Base-by-base conservation (phyloP, 192 early-diverging fungal species). In the Rhizophagus sp. region DNA sequence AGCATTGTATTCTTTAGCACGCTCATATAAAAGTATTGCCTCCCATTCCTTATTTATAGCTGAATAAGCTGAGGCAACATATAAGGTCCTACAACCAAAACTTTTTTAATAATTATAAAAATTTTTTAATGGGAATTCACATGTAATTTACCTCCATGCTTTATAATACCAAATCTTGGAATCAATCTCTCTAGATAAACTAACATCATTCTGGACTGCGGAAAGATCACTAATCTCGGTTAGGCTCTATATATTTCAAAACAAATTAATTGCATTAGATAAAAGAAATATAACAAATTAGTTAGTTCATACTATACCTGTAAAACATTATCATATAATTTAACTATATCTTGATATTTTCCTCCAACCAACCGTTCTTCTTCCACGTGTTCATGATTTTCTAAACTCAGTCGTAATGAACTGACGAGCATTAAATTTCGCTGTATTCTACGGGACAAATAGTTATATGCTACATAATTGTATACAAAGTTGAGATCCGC, bases 291-390 rank as follows among this genome's bases (percentile, higher is more conserved):
- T 30, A 30, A 52, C 10, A 3, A 33, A 71, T 44, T 17, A 33
- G 79, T 19, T 15, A 33, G 75, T 71, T 33, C 79, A 62, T 70
- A 30, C 13, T 13, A 12, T 84, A 92, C 91, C 88, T 91, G 86
- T 15, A 90, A 76, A 57, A 92, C 84, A 62, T 85, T 85, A 75
- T 94, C 92, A 63, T 89, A 93, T 13, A 92, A 80, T 66, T 90
- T 91, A 68, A 94, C 88, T 17, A 92, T 80, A 22, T 94, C 89
- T 73, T 92, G 90, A 65, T 86, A 82, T 63, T 88, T 89, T 27
- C 85, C 87, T 81, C 89, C 79, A 61, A 65, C 22, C 65, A 84
- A 66, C 39, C 82, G 65, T 41, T 65, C 76, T 49, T 81, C 75
- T 4, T 78, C 78, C 11, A 76, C 66, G 27, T 72, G 66, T 22